Evolutionary conservation across 192 early-diverging fungal species (phyloP), one percentile per base, ranked within the genome.

Genomic region (Mortierella alpina): DNA sequence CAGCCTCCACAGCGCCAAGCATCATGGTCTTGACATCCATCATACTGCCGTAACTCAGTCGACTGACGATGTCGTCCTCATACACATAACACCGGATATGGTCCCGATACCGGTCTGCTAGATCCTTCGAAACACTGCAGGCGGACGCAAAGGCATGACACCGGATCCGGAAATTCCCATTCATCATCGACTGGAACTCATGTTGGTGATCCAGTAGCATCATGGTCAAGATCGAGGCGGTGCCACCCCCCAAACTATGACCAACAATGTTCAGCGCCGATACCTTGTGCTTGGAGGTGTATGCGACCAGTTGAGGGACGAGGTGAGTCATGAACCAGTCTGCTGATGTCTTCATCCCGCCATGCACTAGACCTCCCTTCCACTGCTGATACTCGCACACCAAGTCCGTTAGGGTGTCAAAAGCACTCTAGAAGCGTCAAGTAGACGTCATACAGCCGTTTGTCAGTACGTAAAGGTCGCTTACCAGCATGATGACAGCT

Each of bases 381-480:
- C 92, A 93, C 45, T 89, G 91, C 54, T 89, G 85, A 70, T 95
- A 95, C 72, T 92, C 92, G 66, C 92, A 95, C 0, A 89, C 90
- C 18, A 95, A 68, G 72, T 95, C 93, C 0, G 93, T 92, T 40
- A 95, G 66, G 1, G 92, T 90, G 65, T 95, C 93, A 66, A 91
- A 88, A 0, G 87, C 84, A 52, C 91, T 93, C 89, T 90, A 75
- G 39, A 17, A 20, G 12, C 0, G 10, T 8, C 58, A 39, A 31
- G 15, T 11, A 46, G 10, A 48, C 5, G 47, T 47, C 10, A 65
- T 23, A 15, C 5, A 42, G 31, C 31, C 31, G 31, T 31, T 31
- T 49, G n/a, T 53, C 6, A 59, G 40, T 41, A 31, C 17, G 6
- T 39, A 68, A 18, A 40, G 45, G 20, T 63, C 46, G 15, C 44